Conservation (phyloP, 768 basidiomycete species). For the Mycena amicta region DNA sequence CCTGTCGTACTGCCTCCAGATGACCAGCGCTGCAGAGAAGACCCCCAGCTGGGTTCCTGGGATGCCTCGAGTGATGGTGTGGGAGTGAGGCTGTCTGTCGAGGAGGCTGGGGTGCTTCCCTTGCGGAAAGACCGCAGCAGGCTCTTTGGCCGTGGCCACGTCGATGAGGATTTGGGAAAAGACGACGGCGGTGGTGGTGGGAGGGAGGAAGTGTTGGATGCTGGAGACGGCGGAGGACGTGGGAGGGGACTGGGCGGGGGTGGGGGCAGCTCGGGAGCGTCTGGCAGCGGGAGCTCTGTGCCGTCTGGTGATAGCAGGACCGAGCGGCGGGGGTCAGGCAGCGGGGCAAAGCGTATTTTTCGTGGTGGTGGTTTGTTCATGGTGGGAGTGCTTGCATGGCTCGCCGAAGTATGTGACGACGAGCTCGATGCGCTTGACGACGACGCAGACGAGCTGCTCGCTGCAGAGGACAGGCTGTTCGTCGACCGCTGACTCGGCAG, state of each 20-base stretch:
- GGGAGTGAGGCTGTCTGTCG: slow-evolving; percentile 39
- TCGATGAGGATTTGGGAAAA: slow-evolving; percentile 22
- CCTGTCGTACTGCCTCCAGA: slow-evolving; percentile 31
- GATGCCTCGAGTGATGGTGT: slow-evolving; percentile 38
- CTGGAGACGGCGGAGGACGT: slow-evolving; percentile 28
- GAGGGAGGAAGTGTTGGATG: slow-evolving; percentile 13
- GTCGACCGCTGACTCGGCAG: slow-evolving; percentile 12
- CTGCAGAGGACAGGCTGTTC: slow-evolving; percentile 9
- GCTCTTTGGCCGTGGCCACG: slow-evolving; percentile 11
- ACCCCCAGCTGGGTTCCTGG: slow-evolving; percentile 23
- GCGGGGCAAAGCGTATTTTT: slow-evolving; percentile 80
- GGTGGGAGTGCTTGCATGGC: slow-evolving; percentile 8
- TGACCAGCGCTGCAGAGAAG: slow-evolving; percentile 24
- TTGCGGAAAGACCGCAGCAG: slow-evolving; percentile 18
- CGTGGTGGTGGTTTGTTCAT: slow-evolving; percentile 13
- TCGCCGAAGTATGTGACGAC: slow-evolving; percentile 9
- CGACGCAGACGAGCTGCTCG: slow-evolving; percentile 6
- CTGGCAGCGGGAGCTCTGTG: slow-evolving; percentile 40
- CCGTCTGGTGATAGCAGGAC: slow-evolving; percentile 44
- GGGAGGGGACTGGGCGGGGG: slow-evolving; percentile 20
- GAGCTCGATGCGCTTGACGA: slow-evolving; percentile 10
- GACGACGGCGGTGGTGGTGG: slow-evolving; percentile 27
- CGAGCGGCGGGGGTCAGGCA: slow-evolving; percentile 73
- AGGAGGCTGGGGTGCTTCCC: slow-evolving; percentile 28
- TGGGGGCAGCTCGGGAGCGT: slow-evolving; percentile 16